These are phyloP conservation scores for Suhomyces terraborum DNA, from an alignment of 1,139 yeast species.

Conservation along the genomic window DNA sequence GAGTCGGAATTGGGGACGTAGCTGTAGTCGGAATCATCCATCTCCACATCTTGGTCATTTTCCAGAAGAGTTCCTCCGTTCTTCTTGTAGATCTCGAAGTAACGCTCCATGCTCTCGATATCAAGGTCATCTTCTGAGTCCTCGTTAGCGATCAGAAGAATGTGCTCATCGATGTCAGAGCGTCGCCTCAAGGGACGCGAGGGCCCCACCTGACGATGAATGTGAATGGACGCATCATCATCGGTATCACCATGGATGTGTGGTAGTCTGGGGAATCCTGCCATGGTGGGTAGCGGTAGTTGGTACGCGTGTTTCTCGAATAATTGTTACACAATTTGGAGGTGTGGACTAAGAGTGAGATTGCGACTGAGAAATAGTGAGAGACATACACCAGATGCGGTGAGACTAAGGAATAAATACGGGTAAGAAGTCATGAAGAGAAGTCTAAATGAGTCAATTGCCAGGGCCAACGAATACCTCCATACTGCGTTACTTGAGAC, in stretches of 20 bases:
- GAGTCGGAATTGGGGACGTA: slow-evolving; percentile 5
- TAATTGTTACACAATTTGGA: not conserved
- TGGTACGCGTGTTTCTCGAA: slow-evolving; percentile 1
- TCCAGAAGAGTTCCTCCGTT: slow-evolving; percentile 4
- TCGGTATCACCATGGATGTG: slow-evolving; percentile 44
- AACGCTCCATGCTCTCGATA: slow-evolving; percentile 15
- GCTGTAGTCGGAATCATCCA: slow-evolving; percentile 7
- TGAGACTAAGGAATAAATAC: too few species aligned
- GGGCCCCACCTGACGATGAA: slow-evolving; percentile 41
- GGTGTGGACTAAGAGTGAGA: not conserved
- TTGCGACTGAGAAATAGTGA: too few species aligned
- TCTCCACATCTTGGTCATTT: too few species aligned
- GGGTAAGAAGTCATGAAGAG: too few species aligned
- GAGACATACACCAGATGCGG: too few species aligned
- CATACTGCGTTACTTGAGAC: too few species aligned
- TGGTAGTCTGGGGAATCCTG: slow-evolving; percentile 42
- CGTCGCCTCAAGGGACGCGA: slow-evolving; percentile 34
- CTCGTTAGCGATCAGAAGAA: slow-evolving; percentile 16
- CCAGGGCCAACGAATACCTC: too few species aligned
- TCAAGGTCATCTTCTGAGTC: slow-evolving; percentile 11
- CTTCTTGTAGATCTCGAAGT: slow-evolving; percentile 16
- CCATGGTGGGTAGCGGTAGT: slow-evolving; percentile 20
- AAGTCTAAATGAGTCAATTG: too few species aligned
- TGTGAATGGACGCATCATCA: slow-evolving; percentile 47
- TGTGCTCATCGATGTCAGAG: slow-evolving; percentile 19